phyloP scores from a whole-genome alignment of 306 rosid genomes.

The Hippophae gyantsensis region DNA sequence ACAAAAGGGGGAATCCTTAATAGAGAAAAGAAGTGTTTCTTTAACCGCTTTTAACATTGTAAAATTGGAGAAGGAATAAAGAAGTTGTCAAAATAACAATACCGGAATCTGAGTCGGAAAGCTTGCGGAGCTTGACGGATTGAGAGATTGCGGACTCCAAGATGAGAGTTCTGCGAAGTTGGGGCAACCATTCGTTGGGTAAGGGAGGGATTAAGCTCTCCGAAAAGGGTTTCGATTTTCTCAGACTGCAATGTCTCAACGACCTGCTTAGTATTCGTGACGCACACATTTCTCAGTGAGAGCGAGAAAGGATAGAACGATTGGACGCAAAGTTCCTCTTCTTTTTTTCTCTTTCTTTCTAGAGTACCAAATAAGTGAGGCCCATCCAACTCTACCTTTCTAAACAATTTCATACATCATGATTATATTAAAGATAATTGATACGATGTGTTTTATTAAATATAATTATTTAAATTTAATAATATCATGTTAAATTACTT shows the following conservation, averaged over 20 bases:
- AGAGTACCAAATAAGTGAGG: neutral
- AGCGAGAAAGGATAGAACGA: no score
- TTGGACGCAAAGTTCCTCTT: no score
- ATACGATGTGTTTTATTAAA: no score
- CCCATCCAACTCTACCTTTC: no score
- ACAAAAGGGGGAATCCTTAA: neutral
- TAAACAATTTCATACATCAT: no score
- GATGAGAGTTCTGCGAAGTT: constrained; percentile 47
- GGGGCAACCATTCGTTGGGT: constrained; percentile 29
- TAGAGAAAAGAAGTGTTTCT: neutral
- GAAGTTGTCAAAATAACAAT: neutral
- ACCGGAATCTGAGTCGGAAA: constrained; percentile 62
- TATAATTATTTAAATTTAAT: no score
- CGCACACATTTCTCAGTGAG: constrained; percentile 22
- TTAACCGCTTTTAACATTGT: neutral
- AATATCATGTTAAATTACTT: no score
- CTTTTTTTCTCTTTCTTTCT: neutral
- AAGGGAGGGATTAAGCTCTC: constrained; percentile 7
- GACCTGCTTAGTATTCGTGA: constrained; percentile 28
- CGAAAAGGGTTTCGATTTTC: constrained; percentile 20
- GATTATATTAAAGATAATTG: no score
- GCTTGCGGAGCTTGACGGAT: constrained; percentile 47
- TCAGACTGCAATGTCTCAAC: constrained; percentile 10
- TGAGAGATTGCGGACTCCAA: constrained; percentile 42
- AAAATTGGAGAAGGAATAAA: neutral